A percentile compares a stretch with the other conserved stretches of the same genome.
Evolutionary conservation across 768 basidiomycete species (phyloP).

Genomic region (Suillus tomentosus): DNA sequence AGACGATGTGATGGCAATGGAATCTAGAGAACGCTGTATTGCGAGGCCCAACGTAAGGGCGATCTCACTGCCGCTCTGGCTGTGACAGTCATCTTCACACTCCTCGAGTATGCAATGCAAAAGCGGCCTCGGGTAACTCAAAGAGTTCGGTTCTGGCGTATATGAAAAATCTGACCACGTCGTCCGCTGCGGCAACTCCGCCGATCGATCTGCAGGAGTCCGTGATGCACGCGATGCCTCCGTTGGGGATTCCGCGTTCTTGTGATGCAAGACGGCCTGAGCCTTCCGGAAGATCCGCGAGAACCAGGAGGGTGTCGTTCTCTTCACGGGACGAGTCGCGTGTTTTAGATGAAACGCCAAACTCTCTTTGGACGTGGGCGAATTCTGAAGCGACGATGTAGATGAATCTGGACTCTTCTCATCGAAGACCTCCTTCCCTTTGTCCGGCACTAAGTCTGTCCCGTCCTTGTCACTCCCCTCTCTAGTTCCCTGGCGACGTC

Average conservation of each 20-base stretch:
- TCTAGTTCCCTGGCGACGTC: neutral
- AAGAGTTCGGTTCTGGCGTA: conserved; percentile 20
- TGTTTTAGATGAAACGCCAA: neutral
- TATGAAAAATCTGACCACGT: conserved; percentile 35
- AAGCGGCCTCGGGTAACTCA: conserved; percentile 19
- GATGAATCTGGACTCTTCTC: neutral
- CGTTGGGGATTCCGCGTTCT: neutral
- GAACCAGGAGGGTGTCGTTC: neutral
- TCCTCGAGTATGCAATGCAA: conserved; percentile 34
- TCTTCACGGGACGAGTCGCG: neutral
- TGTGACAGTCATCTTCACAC: conserved; percentile 26
- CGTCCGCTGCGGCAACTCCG: conserved; percentile 18
- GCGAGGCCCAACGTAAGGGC: conserved; percentile 16
- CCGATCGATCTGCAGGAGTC: conserved; percentile 1
- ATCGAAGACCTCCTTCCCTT: neutral
- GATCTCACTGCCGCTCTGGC: conserved; percentile 21
- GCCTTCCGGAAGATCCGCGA: neutral
- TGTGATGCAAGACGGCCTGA: neutral
- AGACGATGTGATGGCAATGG: conserved; percentile 9
- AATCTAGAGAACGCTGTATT: conserved; percentile 18
- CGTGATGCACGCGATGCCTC: neutral
- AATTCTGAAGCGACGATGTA: neutral
- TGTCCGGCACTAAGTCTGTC: neutral
- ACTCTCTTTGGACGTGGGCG: neutral
- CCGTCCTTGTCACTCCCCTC: neutral